Conservation (phyloP, 495 filamentous ascomycete species). For the Aspergillus kassunensis region DNA sequence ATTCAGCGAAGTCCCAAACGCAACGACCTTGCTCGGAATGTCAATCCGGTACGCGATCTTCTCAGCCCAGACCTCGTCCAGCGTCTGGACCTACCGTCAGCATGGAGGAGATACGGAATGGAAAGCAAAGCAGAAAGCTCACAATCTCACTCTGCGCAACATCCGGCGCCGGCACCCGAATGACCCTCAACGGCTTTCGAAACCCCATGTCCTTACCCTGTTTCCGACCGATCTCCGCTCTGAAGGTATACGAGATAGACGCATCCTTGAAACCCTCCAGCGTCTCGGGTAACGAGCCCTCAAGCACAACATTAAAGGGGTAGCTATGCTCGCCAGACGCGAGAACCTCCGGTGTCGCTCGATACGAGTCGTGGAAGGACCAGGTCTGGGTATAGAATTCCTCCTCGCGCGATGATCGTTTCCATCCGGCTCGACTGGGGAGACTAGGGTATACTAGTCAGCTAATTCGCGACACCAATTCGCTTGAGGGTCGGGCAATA, state of each 20-base stretch:
- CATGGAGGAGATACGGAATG: background rate
- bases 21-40: background rate
- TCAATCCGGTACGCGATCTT: background rate
- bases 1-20: background rate
- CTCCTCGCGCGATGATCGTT: background rate
- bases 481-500: background rate
- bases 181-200: background rate
- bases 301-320: background rate
- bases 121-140: background rate
- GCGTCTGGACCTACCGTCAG: background rate
- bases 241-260: background rate
- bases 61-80: background rate
- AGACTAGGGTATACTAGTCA: background rate
- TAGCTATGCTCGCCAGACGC: background rate
- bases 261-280: background rate
- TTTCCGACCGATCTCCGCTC: background rate
- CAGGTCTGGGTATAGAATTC: background rate
- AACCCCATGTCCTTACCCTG: background rate
- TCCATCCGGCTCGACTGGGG: background rate
- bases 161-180: background rate
- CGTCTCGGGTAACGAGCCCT: background rate
- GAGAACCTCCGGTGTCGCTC: background rate
- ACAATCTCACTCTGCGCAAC: background rate
- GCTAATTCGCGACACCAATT: background rate
- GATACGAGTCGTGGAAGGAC: background rate